A percentile compares a stretch with the other conserved stretches of the same genome.
Conservation (phyloP, 2,329 filamentous ascomycete species). For the Anthostomella pinea region DNA sequence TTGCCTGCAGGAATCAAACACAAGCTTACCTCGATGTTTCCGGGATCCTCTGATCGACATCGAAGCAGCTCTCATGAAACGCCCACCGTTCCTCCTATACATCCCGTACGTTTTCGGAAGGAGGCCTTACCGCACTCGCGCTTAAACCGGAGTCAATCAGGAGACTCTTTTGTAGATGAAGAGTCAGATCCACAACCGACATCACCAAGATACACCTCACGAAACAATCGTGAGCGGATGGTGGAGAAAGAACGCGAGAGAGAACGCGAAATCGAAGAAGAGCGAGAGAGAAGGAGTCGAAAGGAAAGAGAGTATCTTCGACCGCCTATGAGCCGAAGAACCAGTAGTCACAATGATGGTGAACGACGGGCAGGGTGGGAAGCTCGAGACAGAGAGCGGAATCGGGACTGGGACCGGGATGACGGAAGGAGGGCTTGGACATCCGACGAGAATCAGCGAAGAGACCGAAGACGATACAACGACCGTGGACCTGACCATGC, state of each 20-base stretch:
- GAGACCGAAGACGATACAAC: slow-evolving; percentile 26
- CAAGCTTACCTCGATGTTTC: slow-evolving; percentile 26
- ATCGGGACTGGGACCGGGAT: slow-evolving; percentile 29
- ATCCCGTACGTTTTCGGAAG: slow-evolving; percentile 22
- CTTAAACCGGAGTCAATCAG: slow-evolving; percentile 26
- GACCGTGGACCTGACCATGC: slow-evolving; percentile 19
- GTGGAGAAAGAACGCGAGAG: slow-evolving; percentile 22
- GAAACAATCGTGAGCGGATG: slow-evolving; percentile 22
- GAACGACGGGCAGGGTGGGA: slow-evolving; percentile 26
- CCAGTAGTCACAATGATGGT: slow-evolving; percentile 31
- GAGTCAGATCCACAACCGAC: slow-evolving; percentile 27
- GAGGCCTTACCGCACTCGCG: slow-evolving; percentile 21
- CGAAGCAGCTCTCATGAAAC: slow-evolving; percentile 32
- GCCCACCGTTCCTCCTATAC: slow-evolving; percentile 9
- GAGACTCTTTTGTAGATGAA: slow-evolving; percentile 27
- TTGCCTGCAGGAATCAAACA: slow-evolving; percentile 28
- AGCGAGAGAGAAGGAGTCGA: slow-evolving; percentile 25
- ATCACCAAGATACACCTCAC: slow-evolving; percentile 18
- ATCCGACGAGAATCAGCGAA: slow-evolving; percentile 27
- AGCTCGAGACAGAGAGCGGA: slow-evolving; percentile 22
- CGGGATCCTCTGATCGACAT: slow-evolving; percentile 25
- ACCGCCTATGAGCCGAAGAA: slow-evolving; percentile 24
- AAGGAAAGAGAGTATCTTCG: slow-evolving; percentile 28
- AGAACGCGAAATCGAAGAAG: slow-evolving; percentile 18
- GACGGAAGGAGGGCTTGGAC: slow-evolving; percentile 30